A percentile compares a stretch with the other conserved stretches of the same genome.
Conservation (phyloP, 2,329 filamentous ascomycete species). For the Claviceps sp. region DNA sequence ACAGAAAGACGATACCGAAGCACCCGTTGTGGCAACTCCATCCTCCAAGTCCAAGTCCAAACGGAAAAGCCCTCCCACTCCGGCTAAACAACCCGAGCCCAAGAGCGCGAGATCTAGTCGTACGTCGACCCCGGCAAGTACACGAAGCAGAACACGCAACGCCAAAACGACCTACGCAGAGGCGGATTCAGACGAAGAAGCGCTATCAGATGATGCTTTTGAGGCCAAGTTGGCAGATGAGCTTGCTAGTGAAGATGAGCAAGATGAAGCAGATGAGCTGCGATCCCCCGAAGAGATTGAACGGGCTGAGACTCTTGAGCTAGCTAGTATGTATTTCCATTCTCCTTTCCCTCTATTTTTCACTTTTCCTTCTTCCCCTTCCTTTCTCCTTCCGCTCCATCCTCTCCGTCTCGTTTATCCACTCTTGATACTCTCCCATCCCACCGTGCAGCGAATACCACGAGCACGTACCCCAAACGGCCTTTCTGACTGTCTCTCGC, state of each 20-base stretch:
- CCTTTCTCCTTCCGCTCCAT: background rate
- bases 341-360: background rate
- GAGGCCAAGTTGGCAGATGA: slow-evolving; percentile 63
- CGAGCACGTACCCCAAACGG: no score
- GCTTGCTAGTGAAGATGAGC: slow-evolving; percentile 27
- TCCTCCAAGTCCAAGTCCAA: slow-evolving; percentile 16
- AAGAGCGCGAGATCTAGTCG: slow-evolving; percentile 69
- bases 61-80: slow-evolving; percentile 18
- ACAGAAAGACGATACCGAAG: slow-evolving; percentile 16
- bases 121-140: slow-evolving; percentile 56
- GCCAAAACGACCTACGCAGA: slow-evolving; percentile 33
- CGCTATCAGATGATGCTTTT: slow-evolving; percentile 68
- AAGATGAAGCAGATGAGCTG: slow-evolving; percentile 18
- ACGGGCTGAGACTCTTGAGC: slow-evolving; percentile 52
- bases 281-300: slow-evolving; percentile 47
- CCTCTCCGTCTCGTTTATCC: no score
- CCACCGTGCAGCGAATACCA: no score
- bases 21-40: slow-evolving; percentile 6
- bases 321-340: slow-evolving; percentile 49
- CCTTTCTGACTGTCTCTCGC: background rate
- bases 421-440: background rate
- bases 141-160: slow-evolving; percentile 37
- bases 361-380: no score
- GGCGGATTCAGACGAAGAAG: slow-evolving; percentile 44
- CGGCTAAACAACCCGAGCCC: slow-evolving; percentile 20